Evolutionary conservation across 2,329 filamentous ascomycete species (phyloP).

Genomic region (Colletotrichum magnum): DNA sequence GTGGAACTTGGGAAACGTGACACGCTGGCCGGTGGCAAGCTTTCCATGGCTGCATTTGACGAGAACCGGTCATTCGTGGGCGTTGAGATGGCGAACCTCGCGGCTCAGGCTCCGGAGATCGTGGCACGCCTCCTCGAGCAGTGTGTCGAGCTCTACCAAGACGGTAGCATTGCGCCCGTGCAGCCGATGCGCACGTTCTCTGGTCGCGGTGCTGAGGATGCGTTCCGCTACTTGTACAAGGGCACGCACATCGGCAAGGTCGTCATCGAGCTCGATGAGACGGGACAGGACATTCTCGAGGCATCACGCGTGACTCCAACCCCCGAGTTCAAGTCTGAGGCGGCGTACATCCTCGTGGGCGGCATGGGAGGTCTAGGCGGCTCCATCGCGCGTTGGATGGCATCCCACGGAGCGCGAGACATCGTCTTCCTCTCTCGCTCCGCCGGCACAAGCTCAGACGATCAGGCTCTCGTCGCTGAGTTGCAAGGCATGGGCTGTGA

Average conservation of each 20-base stretch:
- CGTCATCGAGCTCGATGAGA: constrained; percentile 46
- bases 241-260: constrained; percentile 62
- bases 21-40: constrained; percentile 53
- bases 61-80: constrained; percentile 52
- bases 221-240: constrained; percentile 59
- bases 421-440: constrained; percentile 47
- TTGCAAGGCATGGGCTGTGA: constrained; percentile 1
- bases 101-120: constrained; percentile 29
- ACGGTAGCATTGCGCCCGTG: neutral
- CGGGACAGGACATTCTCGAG: neutral
- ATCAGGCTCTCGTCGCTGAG: neutral
- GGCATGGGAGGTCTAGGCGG: constrained; percentile 50
- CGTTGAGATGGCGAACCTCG: constrained; percentile 50
- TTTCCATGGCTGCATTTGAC: constrained; percentile 63
- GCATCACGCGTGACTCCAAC: neutral
- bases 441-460: constrained; percentile 18
- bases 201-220: constrained; percentile 50
- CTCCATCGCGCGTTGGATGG: constrained; percentile 48
- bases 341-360: constrained; percentile 48
- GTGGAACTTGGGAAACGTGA: constrained; percentile 63
- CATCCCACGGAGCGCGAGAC: constrained; percentile 46
- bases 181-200: constrained; percentile 35
- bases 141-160: constrained; percentile 2
- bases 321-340: neutral
- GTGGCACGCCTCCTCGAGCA: neutral